A percentile compares a stretch with the other conserved stretches of the same genome.
These are phyloP conservation scores for Nicotiana noctiflora DNA, from an alignment of 257 asterid species.

Conservation along the genomic window DNA sequence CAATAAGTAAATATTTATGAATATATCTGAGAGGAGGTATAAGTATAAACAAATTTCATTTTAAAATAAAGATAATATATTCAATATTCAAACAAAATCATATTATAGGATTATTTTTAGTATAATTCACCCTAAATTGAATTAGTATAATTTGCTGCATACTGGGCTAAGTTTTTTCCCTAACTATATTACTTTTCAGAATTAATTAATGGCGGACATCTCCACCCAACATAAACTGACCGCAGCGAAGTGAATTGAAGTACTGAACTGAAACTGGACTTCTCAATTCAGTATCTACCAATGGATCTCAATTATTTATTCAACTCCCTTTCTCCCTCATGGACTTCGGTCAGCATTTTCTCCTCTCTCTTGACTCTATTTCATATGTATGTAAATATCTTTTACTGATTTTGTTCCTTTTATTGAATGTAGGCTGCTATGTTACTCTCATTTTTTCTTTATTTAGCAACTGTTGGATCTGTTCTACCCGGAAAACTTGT, in stretches of 20 bases:
- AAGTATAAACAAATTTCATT: too few species aligned
- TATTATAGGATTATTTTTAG: too few species aligned
- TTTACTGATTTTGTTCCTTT: neutral
- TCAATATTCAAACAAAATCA: too few species aligned
- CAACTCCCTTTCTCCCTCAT: constrained; percentile 47
- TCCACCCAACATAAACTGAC: neutral
- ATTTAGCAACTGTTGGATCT: constrained; percentile 76
- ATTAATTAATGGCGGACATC: neutral
- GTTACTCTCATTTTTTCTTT: constrained; percentile 50
- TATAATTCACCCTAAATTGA: too few species aligned
- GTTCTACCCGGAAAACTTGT: constrained; percentile 65
- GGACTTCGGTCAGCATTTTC: constrained; percentile 55
- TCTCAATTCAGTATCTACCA: neutral
- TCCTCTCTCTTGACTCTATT: constrained; percentile 7
- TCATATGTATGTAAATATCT: neutral
- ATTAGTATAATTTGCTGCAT: too few species aligned
- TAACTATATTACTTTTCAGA: too few species aligned
- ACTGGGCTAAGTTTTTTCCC: too few species aligned
- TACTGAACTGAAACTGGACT: neutral
- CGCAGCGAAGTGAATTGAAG: neutral
- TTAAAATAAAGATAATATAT: too few species aligned
- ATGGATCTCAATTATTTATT: constrained; percentile 58
- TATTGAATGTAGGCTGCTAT: constrained; percentile 40
- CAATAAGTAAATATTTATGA: too few species aligned
- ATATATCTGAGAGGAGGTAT: too few species aligned